Evolutionary conservation across 805 yeast species (phyloP).

Genomic region (Candida fluviatilis): DNA sequence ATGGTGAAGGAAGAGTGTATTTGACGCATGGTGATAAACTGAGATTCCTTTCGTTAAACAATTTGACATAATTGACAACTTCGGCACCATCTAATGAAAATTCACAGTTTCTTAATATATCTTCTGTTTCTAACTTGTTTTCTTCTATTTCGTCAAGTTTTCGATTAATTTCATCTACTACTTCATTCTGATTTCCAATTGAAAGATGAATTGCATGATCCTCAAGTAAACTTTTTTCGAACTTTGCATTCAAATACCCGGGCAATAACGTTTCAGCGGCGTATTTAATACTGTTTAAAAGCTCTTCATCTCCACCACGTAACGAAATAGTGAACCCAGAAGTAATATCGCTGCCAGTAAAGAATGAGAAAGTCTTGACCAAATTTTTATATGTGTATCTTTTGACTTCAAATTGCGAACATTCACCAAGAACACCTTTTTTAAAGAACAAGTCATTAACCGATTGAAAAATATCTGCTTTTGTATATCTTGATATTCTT

Average conservation of each 20-base stretch:
- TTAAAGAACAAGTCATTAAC: constrained; percentile 77
- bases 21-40: constrained; percentile 85
- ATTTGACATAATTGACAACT: constrained; percentile 29
- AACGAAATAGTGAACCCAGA: constrained; percentile 82
- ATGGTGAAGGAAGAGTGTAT: constrained; percentile 64
- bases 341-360: constrained; percentile 69
- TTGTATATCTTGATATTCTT: constrained; percentile 71
- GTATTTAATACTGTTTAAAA: constrained; percentile 64
- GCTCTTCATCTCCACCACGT: constrained; percentile 70
- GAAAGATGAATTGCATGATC: constrained; percentile 14
- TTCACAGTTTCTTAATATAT: constrained; percentile 13
- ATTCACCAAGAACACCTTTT: constrained; percentile 59
- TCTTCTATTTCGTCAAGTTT: constrained; percentile 9
- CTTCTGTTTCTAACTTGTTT: constrained; percentile 9
- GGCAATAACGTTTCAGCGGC: constrained; percentile 78
- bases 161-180: constrained; percentile 10
- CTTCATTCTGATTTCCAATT: constrained; percentile 11
- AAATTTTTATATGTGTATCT: constrained; percentile 54
- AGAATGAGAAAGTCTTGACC: constrained; percentile 69
- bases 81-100: constrained; percentile 26
- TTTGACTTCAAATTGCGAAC: constrained; percentile 67
- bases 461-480: constrained; percentile 80
- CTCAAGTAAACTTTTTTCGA: constrained; percentile 50
- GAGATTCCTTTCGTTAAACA: constrained; percentile 49
- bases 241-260: constrained; percentile 69